Evolutionary conservation across 2,329 filamentous ascomycete genomes (phyloP).

Genomic region (Scytalidium sp.): DNA sequence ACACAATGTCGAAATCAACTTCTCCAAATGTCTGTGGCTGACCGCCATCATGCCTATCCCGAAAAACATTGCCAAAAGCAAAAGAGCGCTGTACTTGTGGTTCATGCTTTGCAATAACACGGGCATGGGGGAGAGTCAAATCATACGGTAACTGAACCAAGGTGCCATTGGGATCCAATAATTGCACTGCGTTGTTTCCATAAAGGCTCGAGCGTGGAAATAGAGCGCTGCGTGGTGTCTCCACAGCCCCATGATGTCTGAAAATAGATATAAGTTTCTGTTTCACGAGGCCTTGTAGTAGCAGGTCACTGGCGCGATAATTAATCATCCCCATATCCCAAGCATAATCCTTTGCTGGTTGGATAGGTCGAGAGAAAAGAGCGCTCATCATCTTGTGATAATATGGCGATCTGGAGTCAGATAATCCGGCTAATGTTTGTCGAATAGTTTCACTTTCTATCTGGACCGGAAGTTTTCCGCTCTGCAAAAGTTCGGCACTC

Average conservation of each 20-base stretch:
- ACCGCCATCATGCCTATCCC: conserved; percentile 73
- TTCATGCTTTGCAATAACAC: conserved; percentile 74
- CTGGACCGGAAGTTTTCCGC: conserved; percentile 82
- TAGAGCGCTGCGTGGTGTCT: conserved; percentile 69
- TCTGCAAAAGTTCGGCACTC: conserved; percentile 77
- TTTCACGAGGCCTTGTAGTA: conserved; percentile 72
- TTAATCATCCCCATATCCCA: conserved; percentile 68
- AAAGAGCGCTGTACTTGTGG: conserved; percentile 72
- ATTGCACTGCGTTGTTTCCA: conserved; percentile 66
- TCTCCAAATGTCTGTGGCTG: conserved; percentile 83
- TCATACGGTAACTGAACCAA: conserved; percentile 93
- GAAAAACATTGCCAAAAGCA: conserved; percentile 83
- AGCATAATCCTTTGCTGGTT: conserved; percentile 76
- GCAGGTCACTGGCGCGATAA: conserved; percentile 54
- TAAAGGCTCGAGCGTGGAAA: conserved; percentile 85
- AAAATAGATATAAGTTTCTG: conserved; percentile 76
- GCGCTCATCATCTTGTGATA: conserved; percentile 87
- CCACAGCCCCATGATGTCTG: conserved; percentile 82
- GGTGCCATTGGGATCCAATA: conserved; percentile 82
- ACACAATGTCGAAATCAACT: conserved; percentile 96
- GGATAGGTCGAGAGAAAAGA: conserved; percentile 69
- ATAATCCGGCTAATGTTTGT: conserved; percentile 75
- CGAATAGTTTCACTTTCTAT: conserved; percentile 91
- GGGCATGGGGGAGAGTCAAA: conserved; percentile 82
- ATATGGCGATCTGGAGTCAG: conserved; percentile 80